Evolutionary conservation across 2,329 filamentous ascomycete species (phyloP).

Genomic region (Ambrosiella beaveri): DNA sequence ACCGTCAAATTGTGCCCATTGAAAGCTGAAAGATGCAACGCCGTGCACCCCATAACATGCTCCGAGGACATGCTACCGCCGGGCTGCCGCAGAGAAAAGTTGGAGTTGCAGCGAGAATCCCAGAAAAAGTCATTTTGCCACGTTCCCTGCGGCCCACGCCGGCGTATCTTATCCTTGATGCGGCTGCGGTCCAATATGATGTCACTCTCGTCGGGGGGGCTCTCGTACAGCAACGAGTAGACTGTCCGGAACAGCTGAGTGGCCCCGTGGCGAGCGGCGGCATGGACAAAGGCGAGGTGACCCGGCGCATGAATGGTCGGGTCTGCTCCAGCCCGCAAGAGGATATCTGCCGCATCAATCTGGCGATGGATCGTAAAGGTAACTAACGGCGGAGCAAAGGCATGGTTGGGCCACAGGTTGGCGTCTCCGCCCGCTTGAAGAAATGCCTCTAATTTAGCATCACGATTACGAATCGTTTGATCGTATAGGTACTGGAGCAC

Average conservation of each 20-base stretch:
- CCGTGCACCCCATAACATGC: conserved; percentile 5
- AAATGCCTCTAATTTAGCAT: conserved; percentile 1
- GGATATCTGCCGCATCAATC: conserved; percentile 8
- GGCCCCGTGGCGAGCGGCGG: conserved; percentile 7
- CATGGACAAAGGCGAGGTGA: conserved; percentile 9
- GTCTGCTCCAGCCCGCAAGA: conserved; percentile 11
- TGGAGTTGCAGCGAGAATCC: conserved; percentile 9
- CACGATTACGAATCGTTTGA: not conserved
- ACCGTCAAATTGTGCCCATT: conserved; percentile 11
- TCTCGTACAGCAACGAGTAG: not conserved
- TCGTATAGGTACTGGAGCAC: conserved; percentile 7
- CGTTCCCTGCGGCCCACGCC: not conserved
- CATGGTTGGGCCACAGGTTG: not conserved
- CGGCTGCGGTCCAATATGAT: not conserved
- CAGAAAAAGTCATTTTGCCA: conserved; percentile 10
- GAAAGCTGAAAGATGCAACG: conserved; percentile 13
- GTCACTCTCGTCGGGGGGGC: not conserved
- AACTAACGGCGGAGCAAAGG: conserved; percentile 12
- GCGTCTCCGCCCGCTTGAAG: conserved; percentile 2
- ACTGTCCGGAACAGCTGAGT: not conserved
- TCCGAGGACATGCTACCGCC: conserved; percentile 1
- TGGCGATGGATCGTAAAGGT: conserved; percentile 12
- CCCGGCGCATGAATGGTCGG: conserved; percentile 8
- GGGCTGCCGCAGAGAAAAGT: conserved; percentile 11
- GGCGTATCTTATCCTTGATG: conserved; percentile 1